phyloP scores from a whole-genome alignment of 805 yeast genomes.

The Debaryomyces prosopidis region DNA sequence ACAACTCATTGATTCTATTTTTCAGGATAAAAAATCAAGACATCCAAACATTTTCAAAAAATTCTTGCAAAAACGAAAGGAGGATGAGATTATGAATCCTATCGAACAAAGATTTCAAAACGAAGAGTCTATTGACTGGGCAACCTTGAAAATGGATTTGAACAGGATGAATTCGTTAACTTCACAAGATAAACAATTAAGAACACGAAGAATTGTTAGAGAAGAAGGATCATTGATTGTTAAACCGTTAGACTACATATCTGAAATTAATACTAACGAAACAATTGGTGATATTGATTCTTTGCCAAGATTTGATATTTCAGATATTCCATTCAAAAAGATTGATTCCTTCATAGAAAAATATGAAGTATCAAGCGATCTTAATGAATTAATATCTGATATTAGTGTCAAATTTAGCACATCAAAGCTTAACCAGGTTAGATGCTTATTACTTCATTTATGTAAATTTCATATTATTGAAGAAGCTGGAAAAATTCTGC shows the following conservation, averaged over 20 bases:
- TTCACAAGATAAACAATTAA: constrained; percentile 62
- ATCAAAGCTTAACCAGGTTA: constrained; percentile 52
- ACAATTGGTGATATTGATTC: constrained; percentile 17
- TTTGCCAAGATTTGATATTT: constrained; percentile 12
- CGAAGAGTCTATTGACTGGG: constrained; percentile 39
- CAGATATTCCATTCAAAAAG: constrained; percentile 18
- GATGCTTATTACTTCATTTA: constrained; percentile 69
- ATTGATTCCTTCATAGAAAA: constrained; percentile 33
- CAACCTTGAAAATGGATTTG: constrained; percentile 52
- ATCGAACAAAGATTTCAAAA: constrained; percentile 35
- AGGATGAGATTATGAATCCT: constrained; percentile 23
- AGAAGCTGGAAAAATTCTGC: constrained; percentile 36
- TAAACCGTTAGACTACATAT: constrained; percentile 43
- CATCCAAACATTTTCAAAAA: constrained; percentile 49
- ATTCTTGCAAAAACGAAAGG: constrained; percentile 35
- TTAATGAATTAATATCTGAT: constrained; percentile 44
- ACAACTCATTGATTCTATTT: constrained; percentile 39
- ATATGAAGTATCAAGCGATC: constrained; percentile 29
- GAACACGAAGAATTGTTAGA: constrained; percentile 59
- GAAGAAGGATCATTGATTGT: constrained; percentile 38
- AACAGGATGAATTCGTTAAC: constrained; percentile 73
- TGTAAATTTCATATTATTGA: constrained; percentile 54
- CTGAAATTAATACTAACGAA: constrained; percentile 44
- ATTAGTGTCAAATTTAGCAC: constrained; percentile 38
- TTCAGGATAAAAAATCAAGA: constrained; percentile 43